Percentiles rank a stretch among this genome's conserved stretches.
These are phyloP conservation scores for Dothidotthia symphoricarpi DNA, from an alignment of 2,329 filamentous ascomycete genomes.

Conservation along the genomic window DNA sequence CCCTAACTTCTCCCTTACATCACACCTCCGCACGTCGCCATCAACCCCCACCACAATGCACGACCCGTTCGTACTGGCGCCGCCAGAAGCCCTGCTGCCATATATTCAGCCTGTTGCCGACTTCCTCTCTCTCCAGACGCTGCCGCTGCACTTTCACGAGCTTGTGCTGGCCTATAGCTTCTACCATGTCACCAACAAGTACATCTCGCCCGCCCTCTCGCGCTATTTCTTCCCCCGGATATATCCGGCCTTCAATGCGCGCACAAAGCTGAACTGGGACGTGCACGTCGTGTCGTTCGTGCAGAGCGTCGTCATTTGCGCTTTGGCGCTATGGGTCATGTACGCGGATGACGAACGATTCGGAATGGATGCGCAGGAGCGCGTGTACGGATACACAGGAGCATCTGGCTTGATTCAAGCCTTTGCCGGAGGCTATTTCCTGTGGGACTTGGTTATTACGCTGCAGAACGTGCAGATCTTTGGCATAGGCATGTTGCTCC, in stretches of 20 bases:
- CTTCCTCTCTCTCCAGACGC: conserved; percentile 59
- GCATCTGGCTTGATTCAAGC: conserved; percentile 70
- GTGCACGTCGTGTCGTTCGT: conserved; percentile 82
- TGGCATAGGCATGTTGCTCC: conserved; percentile 72
- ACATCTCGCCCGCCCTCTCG: conserved; percentile 67
- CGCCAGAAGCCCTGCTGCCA: conserved; percentile 56
- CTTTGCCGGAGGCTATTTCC: conserved; percentile 76
- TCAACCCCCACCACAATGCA: conserved; percentile 54
- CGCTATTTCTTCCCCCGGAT: conserved; percentile 59
- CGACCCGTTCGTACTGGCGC: conserved; percentile 66
- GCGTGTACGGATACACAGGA: conserved; percentile 76
- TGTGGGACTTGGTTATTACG: conserved; percentile 77
- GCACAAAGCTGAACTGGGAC: conserved; percentile 77
- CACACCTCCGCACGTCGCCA: conserved; percentile 8
- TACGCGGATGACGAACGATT: conserved; percentile 63
- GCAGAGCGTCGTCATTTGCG: conserved; percentile 71
- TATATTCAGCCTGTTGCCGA: conserved; percentile 65
- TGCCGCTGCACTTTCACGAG: conserved; percentile 77
- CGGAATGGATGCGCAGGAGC: conserved; percentile 64
- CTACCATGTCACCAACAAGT: conserved; percentile 67
- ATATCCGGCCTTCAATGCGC: conserved; percentile 61
- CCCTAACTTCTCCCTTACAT: conserved; percentile 7
- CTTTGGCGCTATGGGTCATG: conserved; percentile 72
- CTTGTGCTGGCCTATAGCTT: conserved; percentile 63
- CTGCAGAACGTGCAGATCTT: conserved; percentile 68